Evolutionary conservation across 257 asterid species (phyloP), one percentile per base, ranked within the genome.

Genomic region (Eustoma russellianum): DNA sequence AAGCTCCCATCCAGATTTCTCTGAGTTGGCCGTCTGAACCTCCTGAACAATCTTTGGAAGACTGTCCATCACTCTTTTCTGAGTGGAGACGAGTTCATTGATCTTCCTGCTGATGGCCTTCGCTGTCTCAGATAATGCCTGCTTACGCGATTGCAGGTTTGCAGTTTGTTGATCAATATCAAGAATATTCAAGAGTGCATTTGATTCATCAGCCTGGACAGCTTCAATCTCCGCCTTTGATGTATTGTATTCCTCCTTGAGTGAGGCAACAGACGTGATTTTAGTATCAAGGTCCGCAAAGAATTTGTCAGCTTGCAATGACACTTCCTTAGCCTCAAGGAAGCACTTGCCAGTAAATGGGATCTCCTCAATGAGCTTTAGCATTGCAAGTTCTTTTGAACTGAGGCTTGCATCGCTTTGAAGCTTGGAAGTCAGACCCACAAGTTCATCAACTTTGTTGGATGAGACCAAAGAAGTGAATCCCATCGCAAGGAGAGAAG

Each of bases 81-180:
- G 79, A 30, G 53, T 50, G 1, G 68, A 40, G 2, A 50, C 24
- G 6, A 19, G 52, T 14, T 60, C 62, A 19, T 43, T 58, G 13
- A 69, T 72, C 67, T 67, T 66, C 50, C 11, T 50, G 24, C 53
- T 53, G 55, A 66, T 69, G 24, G 16, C 56, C 61, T 69, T 44
- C 13, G 65, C 58, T 16, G 46, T 56, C 49, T 54, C 17, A 19
- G 58, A 17, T n/a, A 76, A 53, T 41, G 51, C 54, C 11, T 63
- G 51, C 13, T 59, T 60, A 13, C 63, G 73, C 7, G 74, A 60
- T 67, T 69, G 71, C 30, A 76, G 54, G n/a, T 14, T 28, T 0
- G 79, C 76, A 19, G 69, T 66, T 46, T 69, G 57, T 15, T 69
- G 64, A 17, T 76, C 79, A 46, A 70, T 62, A 45, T 75, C 75